phyloP scores from a whole-genome alignment of 768 basidiomycete genomes.

The Pleurotus giganteus region DNA sequence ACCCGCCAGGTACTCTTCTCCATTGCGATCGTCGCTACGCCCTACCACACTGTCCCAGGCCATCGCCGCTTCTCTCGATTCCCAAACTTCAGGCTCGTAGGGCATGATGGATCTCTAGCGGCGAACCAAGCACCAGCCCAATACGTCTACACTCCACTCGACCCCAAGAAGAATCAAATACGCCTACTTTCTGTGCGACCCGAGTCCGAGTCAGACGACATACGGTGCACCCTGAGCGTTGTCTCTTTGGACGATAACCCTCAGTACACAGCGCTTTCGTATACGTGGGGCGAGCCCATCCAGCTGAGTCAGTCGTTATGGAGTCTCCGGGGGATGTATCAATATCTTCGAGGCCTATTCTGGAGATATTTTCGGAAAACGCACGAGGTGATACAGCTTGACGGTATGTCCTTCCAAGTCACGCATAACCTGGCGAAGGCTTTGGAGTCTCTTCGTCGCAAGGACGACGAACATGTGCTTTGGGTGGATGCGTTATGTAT shows the following conservation, averaged over 20 bases:
- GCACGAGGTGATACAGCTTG: background rate
- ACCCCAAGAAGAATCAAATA: background rate
- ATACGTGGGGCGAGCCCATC: slow-evolving; percentile 3
- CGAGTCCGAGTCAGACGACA: background rate
- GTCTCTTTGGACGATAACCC: background rate
- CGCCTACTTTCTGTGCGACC: background rate
- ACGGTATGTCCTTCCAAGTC: background rate
- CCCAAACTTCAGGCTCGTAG: background rate
- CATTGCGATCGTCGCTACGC: background rate
- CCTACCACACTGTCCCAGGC: background rate
- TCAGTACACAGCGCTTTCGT: background rate
- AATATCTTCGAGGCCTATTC: background rate
- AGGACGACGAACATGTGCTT: background rate
- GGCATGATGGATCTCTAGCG: background rate
- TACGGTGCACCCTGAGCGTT: background rate
- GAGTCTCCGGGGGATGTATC: background rate
- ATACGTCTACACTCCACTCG: background rate
- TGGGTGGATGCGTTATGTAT: slow-evolving; percentile 3
- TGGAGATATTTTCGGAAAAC: background rate
- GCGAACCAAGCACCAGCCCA: background rate
- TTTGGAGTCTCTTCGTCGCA: background rate
- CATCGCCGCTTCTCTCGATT: background rate
- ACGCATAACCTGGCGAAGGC: background rate
- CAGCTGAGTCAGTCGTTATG: background rate
- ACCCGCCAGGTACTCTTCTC: background rate